Evolutionary conservation across 1,139 yeast genomes (phyloP).

Genomic region (Geotrichum macrosporum): DNA sequence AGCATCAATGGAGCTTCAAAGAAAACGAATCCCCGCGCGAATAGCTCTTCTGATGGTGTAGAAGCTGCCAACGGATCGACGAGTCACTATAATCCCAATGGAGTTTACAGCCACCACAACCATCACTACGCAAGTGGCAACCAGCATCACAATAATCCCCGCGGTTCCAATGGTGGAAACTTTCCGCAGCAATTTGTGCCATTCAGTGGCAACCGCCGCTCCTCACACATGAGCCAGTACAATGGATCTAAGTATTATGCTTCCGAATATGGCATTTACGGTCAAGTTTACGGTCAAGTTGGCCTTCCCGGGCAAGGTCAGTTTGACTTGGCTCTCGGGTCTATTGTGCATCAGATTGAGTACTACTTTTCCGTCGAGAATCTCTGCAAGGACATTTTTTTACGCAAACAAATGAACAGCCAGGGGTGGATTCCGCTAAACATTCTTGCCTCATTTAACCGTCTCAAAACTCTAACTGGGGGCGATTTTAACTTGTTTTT

Average conservation of each 20-base stretch:
- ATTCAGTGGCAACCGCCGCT: constrained; percentile 16
- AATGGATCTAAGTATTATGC: constrained; percentile 13
- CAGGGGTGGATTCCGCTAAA: constrained; percentile 67
- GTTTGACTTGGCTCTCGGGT: constrained; percentile 31
- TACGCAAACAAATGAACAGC: constrained; percentile 74
- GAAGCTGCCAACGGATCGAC: constrained; percentile 10
- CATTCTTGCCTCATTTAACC: constrained; percentile 64
- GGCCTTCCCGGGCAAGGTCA: constrained; percentile 13
- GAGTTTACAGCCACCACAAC: constrained; percentile 32
- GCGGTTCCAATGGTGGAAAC: constrained; percentile 21
- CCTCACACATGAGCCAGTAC: constrained; percentile 11
- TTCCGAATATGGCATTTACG: constrained; percentile 8
- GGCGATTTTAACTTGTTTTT: constrained; percentile 47
- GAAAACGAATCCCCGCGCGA: too few species aligned
- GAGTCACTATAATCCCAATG: constrained; percentile 25
- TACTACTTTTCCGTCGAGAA: constrained; percentile 88
- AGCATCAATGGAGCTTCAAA: constrained; percentile 7
- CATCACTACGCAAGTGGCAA: constrained; percentile 31
- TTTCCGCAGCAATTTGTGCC: constrained; percentile 14
- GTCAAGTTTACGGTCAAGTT: constrained; percentile 5
- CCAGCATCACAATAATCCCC: constrained; percentile 24
- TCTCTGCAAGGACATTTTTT: constrained; percentile 70
- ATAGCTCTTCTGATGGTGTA: neutral
- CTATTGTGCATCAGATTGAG: constrained; percentile 56
- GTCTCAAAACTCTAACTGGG: constrained; percentile 58